Evolutionary conservation across 768 basidiomycete species (phyloP), one percentile per base, ranked within the genome.

Genomic region (Harrya chromipes): DNA sequence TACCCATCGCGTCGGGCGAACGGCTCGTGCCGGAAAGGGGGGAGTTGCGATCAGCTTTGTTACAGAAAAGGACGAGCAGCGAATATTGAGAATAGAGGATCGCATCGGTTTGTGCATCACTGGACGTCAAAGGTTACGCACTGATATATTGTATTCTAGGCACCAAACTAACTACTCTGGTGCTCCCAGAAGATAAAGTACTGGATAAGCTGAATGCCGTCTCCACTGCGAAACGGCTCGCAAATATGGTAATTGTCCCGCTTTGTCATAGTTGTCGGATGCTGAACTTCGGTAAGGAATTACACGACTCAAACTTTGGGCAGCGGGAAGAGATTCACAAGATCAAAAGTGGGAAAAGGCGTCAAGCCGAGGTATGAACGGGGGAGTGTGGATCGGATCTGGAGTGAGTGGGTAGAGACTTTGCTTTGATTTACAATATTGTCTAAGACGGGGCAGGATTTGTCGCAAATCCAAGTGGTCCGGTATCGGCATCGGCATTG

Each of bases 1-100:
- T 63, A 89, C 92, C 2, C 97, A 99, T 72, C 81, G 97, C 19
- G 97, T 99, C 1, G 94, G 94, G 38, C 72, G 94, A 62, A 97
- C 94, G 20, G 94, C 94, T 26, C 84, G 94, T 59, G 89, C 87
- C 11, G 97, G 97, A 6, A 78, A 82, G 60, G 89, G 87, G 3
- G 97, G 97, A 60, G 72, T 94, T 42, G 92, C 92, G 1, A 77
- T 98, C 24, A 98, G 94, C 61, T 90, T 98, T 63, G 89, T 98
- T 45, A 97, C 95, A 2, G 95, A 98, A 70, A 75, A 80, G 38
- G 97, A 98, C 64, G 91, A 94, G 60, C 85, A 91, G 46, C 75
- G 85, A 40, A 82, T 99, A 35, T 56, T 90, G 58, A 78, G 70
- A 52, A 87, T 99, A 48, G 97, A 99, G 70, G 77, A 80, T 31